Conservation (phyloP, 129 eudicot genomes). For the Smallanthus sonchifolius region DNA sequence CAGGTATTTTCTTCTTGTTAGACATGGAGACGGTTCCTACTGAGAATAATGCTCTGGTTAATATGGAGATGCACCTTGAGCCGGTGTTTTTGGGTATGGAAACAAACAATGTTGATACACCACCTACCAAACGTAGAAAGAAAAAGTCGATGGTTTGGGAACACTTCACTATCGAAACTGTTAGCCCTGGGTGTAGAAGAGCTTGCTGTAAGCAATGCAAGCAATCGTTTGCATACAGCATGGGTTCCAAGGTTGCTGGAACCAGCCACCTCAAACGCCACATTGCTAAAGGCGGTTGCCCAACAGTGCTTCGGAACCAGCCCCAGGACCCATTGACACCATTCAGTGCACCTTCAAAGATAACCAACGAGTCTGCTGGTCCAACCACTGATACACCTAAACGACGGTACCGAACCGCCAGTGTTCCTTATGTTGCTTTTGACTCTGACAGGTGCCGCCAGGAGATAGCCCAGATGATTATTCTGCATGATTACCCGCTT, state of each 20-base stretch:
- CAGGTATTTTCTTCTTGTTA: slow-evolving; percentile 18
- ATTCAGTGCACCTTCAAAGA: slow-evolving; percentile 56
- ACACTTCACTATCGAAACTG: slow-evolving; percentile 82
- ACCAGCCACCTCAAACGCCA: slow-evolving; percentile 98
- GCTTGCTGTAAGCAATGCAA: slow-evolving; percentile 89
- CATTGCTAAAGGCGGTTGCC: slow-evolving; percentile 93
- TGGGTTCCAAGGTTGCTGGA: slow-evolving; percentile 91
- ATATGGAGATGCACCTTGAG: slow-evolving; percentile 41
- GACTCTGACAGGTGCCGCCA: slow-evolving; percentile 83
- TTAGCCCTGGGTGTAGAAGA: slow-evolving; percentile 64
- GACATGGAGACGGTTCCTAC: slow-evolving; percentile 29
- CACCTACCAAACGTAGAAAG: slow-evolving; percentile 63
- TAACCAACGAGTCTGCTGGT: slow-evolving; percentile 22
- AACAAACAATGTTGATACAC: slow-evolving; percentile 23
- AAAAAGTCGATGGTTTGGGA: slow-evolving; percentile 97
- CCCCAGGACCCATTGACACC: slow-evolving; percentile 41
- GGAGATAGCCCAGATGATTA: slow-evolving; percentile 86
- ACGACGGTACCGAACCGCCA: slow-evolving; percentile 64
- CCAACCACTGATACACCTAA: slow-evolving; percentile 48
- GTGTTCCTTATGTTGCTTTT: slow-evolving; percentile 51
- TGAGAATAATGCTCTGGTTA: slow-evolving; percentile 40
- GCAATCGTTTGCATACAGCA: slow-evolving; percentile 95
- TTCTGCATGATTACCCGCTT: slow-evolving; percentile 88
- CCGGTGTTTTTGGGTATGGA: slow-evolving; percentile 33
- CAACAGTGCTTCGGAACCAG: slow-evolving; percentile 54